These are phyloP conservation scores for Ogataea nonfermentans DNA, from an alignment of 805 yeast species.

Conservation along the genomic window DNA sequence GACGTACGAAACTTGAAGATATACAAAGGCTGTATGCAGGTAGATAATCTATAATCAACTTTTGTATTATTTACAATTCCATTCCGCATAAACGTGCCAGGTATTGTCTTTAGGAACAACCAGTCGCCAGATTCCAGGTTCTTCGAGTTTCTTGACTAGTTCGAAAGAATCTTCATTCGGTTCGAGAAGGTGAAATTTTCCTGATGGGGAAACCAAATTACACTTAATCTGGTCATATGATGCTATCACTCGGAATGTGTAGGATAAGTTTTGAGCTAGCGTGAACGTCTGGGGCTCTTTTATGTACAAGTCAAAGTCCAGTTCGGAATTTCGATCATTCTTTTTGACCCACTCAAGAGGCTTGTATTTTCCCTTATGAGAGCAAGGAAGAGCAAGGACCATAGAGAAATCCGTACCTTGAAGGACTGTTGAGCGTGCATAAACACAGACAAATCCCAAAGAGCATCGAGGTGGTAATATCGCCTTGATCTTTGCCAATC, in stretches of 20 bases:
- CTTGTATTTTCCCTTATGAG: slow-evolving; percentile 65
- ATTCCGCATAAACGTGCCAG: slow-evolving; percentile 90
- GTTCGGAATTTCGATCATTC: slow-evolving; percentile 65
- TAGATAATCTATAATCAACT: slow-evolving; percentile 1
- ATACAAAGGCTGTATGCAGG: neutral
- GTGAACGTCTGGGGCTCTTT: slow-evolving; percentile 78
- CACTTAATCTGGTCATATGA: slow-evolving; percentile 53
- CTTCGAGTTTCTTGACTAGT: slow-evolving; percentile 58
- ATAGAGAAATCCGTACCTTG: slow-evolving; percentile 64
- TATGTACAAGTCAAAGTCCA: slow-evolving; percentile 71
- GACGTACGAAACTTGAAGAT: neutral
- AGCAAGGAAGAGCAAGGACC: slow-evolving; percentile 69
- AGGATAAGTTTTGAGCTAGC: slow-evolving; percentile 54
- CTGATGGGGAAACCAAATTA: slow-evolving; percentile 75
- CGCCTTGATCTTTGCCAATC: slow-evolving; percentile 79
- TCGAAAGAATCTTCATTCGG: slow-evolving; percentile 55
- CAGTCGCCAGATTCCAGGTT: slow-evolving; percentile 80
- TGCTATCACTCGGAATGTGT: slow-evolving; percentile 62
- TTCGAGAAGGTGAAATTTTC: slow-evolving; percentile 60
- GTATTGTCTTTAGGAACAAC: slow-evolving; percentile 76
- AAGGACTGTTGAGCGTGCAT: slow-evolving; percentile 37
- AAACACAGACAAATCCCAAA: slow-evolving; percentile 73
- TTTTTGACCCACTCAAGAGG: slow-evolving; percentile 61
- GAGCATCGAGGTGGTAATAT: slow-evolving; percentile 66
- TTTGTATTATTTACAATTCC: slow-evolving; percentile 44